A percentile compares a stretch with the other conserved stretches of the same genome.
Evolutionary conservation across 2,329 filamentous ascomycete genomes (phyloP).

Genomic region (Corinectria fuckeliana): DNA sequence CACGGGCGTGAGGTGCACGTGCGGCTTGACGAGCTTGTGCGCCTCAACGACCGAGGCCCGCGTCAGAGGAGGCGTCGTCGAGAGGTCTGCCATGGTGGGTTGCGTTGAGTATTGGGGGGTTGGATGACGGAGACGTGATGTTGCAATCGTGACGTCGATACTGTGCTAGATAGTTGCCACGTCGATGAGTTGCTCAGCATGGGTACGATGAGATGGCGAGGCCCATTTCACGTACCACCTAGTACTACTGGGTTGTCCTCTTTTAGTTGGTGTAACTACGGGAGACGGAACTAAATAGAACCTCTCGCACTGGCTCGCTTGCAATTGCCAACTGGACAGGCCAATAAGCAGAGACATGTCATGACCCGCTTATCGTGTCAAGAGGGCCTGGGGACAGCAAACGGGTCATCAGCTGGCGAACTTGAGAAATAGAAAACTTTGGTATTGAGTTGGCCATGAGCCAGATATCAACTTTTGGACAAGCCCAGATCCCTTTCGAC

Average conservation of each 20-base stretch:
- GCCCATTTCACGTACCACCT: too few species aligned
- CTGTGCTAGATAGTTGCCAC: not conserved
- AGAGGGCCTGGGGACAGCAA: constrained; percentile 2
- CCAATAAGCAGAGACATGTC: not conserved
- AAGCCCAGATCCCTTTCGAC: constrained; percentile 32
- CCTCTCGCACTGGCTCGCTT: not conserved
- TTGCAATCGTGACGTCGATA: not conserved
- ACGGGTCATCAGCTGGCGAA: not conserved
- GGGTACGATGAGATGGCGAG: not conserved
- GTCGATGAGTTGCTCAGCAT: not conserved
- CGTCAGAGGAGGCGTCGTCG: constrained; percentile 69
- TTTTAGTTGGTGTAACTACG: not conserved
- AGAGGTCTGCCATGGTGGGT: constrained; percentile 58
- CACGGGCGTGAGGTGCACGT: constrained; percentile 85
- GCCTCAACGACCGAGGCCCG: constrained; percentile 75
- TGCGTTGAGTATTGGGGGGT: not conserved
- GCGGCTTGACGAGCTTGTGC: constrained; percentile 72
- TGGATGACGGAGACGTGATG: not conserved
- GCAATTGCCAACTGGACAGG: not conserved
- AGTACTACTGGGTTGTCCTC: not conserved
- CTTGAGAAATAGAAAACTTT: constrained; percentile 18
- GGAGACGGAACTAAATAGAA: not conserved
- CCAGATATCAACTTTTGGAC: constrained; percentile 39
- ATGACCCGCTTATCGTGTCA: constrained; percentile 16
- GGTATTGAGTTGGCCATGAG: constrained; percentile 21